Base-by-base conservation (phyloP, 257 asterid species). In the Nicotiana paniculata region DNA sequence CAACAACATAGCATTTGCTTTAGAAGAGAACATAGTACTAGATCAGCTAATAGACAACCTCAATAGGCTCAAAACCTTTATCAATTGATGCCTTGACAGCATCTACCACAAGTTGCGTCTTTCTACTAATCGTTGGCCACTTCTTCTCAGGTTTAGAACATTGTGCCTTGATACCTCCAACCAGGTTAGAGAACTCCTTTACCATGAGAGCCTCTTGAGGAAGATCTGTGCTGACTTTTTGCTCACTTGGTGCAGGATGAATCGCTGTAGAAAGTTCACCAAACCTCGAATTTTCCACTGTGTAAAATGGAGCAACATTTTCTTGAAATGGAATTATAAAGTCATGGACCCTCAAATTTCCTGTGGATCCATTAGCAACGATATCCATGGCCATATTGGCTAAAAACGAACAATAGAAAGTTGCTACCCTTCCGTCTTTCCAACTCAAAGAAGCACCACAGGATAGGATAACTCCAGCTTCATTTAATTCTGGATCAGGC, bases 201-300 rank as follows among this genome's bases (percentile, higher is more conserved):
- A 95, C 85, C 97, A 94, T 90, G 1, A 89, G 87, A 18, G 90
- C 98, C 81, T 94, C 98, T 77, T 94, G 97, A 46, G 98, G 96
- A 61, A 91, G 90, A 53, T 91, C 97, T 0, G 91, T 89, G 0
- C 39, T 55, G 3, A 89, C 91, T 3, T 46, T 76, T 64, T 90
- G 91, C 85, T 91, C 88, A 5, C 88, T 87, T 7, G 95, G 94
- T 35, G 39, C 43, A 0, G 94, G 97, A 18, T 90, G 91, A 89
- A 93, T 87, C 30, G 86, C 90, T 0, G 84, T 85, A 30, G 87
- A 89, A 0, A 91, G 88, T 51, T 90, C 90, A 0, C 67, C 81
- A 79, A 90, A 82, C 5, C 87, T 80, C 2, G 88, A 85, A 37
- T 86, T 82, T 28, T 83, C 87, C 18, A 89, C 79, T 3, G 88